Evolutionary conservation across 441 rosid genomes (phyloP).

Genomic region (Viola pubescens): DNA sequence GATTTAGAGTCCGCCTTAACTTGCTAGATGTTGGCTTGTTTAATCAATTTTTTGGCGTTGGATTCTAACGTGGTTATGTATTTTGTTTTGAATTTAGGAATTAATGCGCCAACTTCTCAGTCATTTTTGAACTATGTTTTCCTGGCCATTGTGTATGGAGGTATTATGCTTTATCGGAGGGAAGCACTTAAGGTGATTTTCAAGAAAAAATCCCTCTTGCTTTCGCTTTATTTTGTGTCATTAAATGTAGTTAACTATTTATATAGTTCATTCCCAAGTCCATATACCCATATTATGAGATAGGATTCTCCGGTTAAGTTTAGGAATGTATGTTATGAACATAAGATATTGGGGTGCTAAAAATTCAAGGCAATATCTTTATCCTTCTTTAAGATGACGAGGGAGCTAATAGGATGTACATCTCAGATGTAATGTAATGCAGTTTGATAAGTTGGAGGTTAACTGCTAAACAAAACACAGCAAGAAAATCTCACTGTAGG

Average conservation of each 20-base stretch:
- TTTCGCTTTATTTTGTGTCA: background rate
- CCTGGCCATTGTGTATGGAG: constrained; percentile 67
- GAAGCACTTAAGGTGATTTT: constrained; percentile 48
- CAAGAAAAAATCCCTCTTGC: background rate
- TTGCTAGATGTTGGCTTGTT: background rate
- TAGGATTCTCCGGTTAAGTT: too few relatives aligned
- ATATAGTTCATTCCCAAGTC: background rate
- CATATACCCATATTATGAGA: background rate
- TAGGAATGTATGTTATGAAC: background rate
- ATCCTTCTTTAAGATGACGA: background rate
- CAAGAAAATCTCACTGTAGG: too few relatives aligned
- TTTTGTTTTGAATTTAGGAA: constrained; percentile 35
- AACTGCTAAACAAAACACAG: background rate
- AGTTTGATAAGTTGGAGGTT: background rate
- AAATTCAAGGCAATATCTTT: background rate
- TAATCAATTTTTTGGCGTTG: background rate
- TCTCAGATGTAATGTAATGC: background rate
- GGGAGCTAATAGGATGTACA: background rate
- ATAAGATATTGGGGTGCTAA: background rate
- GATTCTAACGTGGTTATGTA: background rate
- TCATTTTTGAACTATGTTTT: constrained; percentile 57
- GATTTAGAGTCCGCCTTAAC: background rate
- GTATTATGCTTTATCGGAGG: constrained; percentile 47
- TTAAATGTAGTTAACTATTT: background rate
- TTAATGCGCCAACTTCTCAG: constrained; percentile 81